Evolutionary conservation across 768 basidiomycete species (phyloP), one percentile per base, ranked within the genome.

Genomic region (Russula compacta): DNA sequence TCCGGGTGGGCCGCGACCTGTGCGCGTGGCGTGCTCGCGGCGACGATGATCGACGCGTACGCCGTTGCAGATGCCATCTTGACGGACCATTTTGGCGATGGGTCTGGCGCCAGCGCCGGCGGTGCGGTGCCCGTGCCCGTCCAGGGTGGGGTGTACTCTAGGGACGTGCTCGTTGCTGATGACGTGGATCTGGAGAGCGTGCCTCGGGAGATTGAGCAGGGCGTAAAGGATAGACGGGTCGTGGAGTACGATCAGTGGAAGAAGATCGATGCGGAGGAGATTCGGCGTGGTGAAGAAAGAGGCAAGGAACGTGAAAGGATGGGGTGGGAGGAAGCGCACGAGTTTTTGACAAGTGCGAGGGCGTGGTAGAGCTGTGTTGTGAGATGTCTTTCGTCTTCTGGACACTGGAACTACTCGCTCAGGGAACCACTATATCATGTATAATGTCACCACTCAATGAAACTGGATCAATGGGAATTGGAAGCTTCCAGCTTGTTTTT

Each of bases 1-100:
- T 86, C 90, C 1, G 95, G 95, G 9, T 99, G 95, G 95, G 87
- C 92, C 2, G 87, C 92, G 2, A 84, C 82, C 2, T 95, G 95
- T 38, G 94, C 95, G 0, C 86, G 83, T 53, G 95, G 95, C 10
- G 94, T 98, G 14, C 78, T 98, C 48, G 94, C 92, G 2, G 79
- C 86, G 3, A 97, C 95, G 39, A 93, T 99, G 93, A 83, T 92
- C 73, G 82, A 97, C 69, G 90, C 95, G 24, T 92, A 94, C 69
- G 78, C 80, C 2, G 84, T 91, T 2, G 87, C 90, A 3, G 84
- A 88, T 40, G 76, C 79, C 0, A 81, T 98, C 56, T 63, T 92
- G 2, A 73, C 75, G 2, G 93, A 95, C 67, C 78, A 80, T 15
- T 69, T 73, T 44, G 51, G 46, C 8, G 63, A 10, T 8, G 1